These are phyloP conservation scores for Microdochium paspali DNA, from an alignment of 2,329 filamentous ascomycete genomes.

Conservation along the genomic window DNA sequence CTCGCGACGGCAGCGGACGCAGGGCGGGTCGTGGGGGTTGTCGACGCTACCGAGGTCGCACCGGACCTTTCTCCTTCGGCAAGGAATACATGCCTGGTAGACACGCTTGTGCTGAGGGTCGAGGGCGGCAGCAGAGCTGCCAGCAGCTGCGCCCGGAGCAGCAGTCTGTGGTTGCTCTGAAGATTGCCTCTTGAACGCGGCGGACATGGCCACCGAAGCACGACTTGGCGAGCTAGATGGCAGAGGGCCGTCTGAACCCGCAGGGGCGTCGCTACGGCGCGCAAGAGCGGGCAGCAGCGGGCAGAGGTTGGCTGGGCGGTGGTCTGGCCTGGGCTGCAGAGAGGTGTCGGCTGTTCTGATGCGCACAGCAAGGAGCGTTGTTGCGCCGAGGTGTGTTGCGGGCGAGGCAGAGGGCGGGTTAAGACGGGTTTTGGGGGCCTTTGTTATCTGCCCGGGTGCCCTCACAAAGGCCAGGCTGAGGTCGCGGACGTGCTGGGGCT, in stretches of 20 bases:
- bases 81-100: conserved; percentile 55
- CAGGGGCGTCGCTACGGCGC: neutral
- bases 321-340: neutral
- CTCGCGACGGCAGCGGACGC: conserved; percentile 86
- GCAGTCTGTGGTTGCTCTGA: neutral
- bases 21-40: conserved; percentile 88
- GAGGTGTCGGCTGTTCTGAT: neutral
- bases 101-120: conserved; percentile 46
- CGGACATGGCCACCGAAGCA: neutral
- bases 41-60: conserved; percentile 70
- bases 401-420: conserved; percentile 16
- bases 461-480: conserved; percentile 6
- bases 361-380: neutral
- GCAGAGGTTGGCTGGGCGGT: neutral
- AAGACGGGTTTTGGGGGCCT: conserved; percentile 22
- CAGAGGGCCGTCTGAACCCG: neutral
- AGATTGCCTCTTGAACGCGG: neutral
- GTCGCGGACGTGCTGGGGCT: no score
- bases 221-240: neutral
- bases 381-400: neutral
- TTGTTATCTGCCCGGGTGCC: conserved; percentile 7
- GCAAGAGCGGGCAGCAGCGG: neutral
- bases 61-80: conserved; percentile 51
- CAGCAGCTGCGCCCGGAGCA: neutral
- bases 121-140: conserved; percentile 6